Evolutionary conservation across 1,284 basidiomycete genomes (phyloP), one percentile per base, ranked within the genome.

Genomic region (Pseudozyma hubeiensis): DNA sequence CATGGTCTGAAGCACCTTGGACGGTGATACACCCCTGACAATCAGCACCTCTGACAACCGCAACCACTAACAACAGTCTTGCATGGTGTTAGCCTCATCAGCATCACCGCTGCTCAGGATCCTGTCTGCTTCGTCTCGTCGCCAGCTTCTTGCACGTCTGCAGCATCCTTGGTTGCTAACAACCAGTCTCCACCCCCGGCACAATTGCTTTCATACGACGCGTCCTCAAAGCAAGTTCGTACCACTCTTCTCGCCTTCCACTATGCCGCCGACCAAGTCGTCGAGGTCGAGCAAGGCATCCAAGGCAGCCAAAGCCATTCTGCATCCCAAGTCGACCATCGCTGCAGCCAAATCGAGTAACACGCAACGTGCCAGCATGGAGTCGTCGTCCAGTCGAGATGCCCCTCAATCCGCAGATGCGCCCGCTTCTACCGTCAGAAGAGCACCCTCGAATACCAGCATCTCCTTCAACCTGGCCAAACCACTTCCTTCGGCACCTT

Each of bases 291-390:
- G 16, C 31, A 69, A 69, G 39, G 56, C 66, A 46, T 58, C 66
- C n/a, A 69, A 69, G 43, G 60, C 56, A 24, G 66, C 66, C 37
- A 69, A 69, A 37, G 66, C 66, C n/a, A 64, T 69, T 39, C 43
- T 69, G 19, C 66, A 69, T 56, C 60, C 66, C 44, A 69, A 63
- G 29, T 55, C 60, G 19, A 64, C 66, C 2, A 48, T 69, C 14
- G 66, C 66, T 45, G 56, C 66, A 19, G 66, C 41, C 24, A 63
- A 53, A 24, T 35, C 66, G 5, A 59, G 41, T n/a, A 55, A 59
- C 34, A 55, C 48, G 34, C 51, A 46, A 7, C 34, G 31, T 7
- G 44, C 55, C 43, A 59, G 44, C 45, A 17, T 41, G 17, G 56
- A 60, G n/a, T 46, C 65, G 5, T n/a, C 55, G 1, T 30, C 50